Evolutionary conservation across 192 early-diverging fungal species (phyloP).

Genomic region (Coemansia sp.): DNA sequence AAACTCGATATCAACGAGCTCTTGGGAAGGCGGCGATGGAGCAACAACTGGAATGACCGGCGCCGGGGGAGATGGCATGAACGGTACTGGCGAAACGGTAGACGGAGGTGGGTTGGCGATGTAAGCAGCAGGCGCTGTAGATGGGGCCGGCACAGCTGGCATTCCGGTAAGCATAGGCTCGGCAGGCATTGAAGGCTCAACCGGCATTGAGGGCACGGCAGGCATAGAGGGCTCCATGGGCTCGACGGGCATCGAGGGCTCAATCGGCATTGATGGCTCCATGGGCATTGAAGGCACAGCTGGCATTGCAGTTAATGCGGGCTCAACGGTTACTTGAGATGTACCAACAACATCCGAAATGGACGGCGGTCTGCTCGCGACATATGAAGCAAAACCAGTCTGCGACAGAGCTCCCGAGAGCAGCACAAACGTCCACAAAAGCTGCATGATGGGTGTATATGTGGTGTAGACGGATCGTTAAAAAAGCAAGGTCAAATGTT

Average conservation of each 20-base stretch:
- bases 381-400: conserved; percentile 29
- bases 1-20: conserved; percentile 29
- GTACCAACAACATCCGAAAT: neutral
- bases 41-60: neutral
- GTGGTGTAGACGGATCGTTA: neutral
- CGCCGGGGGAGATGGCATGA: conserved; percentile 1
- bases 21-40: conserved; percentile 11
- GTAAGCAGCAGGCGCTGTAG: conserved; percentile 20
- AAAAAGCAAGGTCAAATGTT: neutral
- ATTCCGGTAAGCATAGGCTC: neutral
- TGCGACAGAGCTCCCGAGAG: conserved; percentile 26
- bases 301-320: neutral
- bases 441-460: conserved; percentile 23
- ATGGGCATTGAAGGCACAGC: neutral
- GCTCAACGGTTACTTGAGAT: neutral
- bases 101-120: conserved; percentile 27
- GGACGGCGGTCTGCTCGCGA: conserved; percentile 19
- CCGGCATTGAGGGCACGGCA: neutral
- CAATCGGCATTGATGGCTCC: neutral
- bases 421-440: conserved; percentile 45
- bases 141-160: neutral
- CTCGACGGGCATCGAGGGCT: neutral
- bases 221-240: neutral
- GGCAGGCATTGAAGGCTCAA: neutral
- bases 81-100: neutral